Percentiles rank a stretch among this genome's conserved stretches.
These are phyloP conservation scores for Geotrichum cucujoidarum DNA, from an alignment of 1,139 yeast genomes.

Conservation along the genomic window DNA sequence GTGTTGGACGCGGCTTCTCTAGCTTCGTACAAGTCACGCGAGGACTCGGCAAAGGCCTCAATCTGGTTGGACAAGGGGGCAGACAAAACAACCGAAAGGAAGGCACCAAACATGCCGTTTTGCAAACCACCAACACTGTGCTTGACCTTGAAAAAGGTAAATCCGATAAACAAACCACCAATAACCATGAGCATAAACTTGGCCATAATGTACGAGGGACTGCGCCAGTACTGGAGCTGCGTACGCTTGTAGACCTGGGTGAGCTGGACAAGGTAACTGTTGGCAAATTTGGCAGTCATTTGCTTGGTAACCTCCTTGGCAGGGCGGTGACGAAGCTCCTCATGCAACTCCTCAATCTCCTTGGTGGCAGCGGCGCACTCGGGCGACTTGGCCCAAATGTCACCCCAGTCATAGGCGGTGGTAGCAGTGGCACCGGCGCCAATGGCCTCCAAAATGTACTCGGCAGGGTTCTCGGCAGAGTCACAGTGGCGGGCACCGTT, in stretches of 20 bases:
- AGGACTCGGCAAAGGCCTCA: constrained; percentile 51
- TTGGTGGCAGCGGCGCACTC: constrained; percentile 44
- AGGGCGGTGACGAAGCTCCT: constrained; percentile 26
- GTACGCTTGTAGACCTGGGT: constrained; percentile 36
- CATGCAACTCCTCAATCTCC: constrained; percentile 41
- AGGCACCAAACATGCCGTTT: constrained; percentile 48
- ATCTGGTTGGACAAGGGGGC: constrained; percentile 55
- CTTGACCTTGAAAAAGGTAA: constrained; percentile 51
- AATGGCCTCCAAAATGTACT: constrained; percentile 70
- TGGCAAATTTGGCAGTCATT: constrained; percentile 28
- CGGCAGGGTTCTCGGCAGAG: constrained; percentile 67
- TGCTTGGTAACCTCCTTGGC: constrained; percentile 27
- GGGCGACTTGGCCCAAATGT: constrained; percentile 55
- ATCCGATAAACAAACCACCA: constrained; percentile 51
- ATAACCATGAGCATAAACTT: constrained; percentile 27
- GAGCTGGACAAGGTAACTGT: constrained; percentile 36
- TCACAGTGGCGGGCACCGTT: constrained; percentile 63
- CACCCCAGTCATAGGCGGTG: constrained; percentile 55
- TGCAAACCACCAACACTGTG: constrained; percentile 48
- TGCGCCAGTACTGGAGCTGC: constrained; percentile 40
- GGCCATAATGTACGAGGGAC: constrained; percentile 31
- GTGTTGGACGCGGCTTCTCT: constrained; percentile 63
- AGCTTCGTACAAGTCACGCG: constrained; percentile 56
- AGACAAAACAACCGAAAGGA: constrained; percentile 47
- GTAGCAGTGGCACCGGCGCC: constrained; percentile 72